Conservation (phyloP, 192 early-diverging fungal genomes). For the Kickxella alabastrina region DNA sequence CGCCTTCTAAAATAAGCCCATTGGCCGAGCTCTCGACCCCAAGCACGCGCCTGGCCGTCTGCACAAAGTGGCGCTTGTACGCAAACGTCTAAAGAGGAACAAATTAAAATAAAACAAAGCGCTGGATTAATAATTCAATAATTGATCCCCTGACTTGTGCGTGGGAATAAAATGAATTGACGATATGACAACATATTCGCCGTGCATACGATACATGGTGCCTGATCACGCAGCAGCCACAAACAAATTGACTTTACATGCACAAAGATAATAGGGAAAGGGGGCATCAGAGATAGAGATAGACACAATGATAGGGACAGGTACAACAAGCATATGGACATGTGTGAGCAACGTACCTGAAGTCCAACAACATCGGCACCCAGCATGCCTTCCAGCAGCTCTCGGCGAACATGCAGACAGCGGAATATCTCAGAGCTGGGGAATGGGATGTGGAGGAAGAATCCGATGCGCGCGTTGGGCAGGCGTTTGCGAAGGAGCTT, state of each 20-base stretch:
- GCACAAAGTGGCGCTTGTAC: constrained; percentile 86
- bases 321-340: too few species aligned
- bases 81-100: constrained; percentile 73
- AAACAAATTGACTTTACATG: too few species aligned
- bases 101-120: not conserved
- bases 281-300: too few species aligned
- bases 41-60: constrained; percentile 83
- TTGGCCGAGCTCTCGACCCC: constrained; percentile 83
- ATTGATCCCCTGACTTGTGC: too few species aligned
- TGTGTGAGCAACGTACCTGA: constrained; percentile 52
- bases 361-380: constrained; percentile 88
- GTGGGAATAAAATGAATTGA: too few species aligned
- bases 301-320: too few species aligned
- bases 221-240: too few species aligned
- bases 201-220: too few species aligned
- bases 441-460: constrained; percentile 97
- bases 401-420: constrained; percentile 79
- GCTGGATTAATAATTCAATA: too few species aligned
- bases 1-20: constrained; percentile 74
- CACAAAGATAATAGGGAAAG: too few species aligned
- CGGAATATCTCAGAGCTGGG: constrained; percentile 94
- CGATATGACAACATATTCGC: too few species aligned
- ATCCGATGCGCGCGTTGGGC: constrained; percentile 86
- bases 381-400: constrained; percentile 86
- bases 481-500: constrained; percentile 77